Conservation (phyloP, 1,139 yeast species). For the Sugiyamaella grinbergsii region DNA sequence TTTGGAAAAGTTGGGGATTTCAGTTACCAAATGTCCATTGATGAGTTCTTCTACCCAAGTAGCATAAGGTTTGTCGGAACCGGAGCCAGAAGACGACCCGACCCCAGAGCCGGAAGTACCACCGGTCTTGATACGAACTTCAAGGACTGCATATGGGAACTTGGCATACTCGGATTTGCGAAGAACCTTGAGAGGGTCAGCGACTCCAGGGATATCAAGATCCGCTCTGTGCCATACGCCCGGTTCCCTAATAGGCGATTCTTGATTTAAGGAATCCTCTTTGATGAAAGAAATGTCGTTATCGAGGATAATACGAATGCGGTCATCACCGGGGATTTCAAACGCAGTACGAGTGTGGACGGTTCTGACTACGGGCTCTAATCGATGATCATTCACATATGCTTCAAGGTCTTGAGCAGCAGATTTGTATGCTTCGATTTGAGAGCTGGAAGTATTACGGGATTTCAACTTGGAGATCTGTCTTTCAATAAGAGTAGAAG, state of each 20-base stretch:
- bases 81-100: constrained; percentile 39
- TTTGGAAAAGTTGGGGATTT: constrained; percentile 87
- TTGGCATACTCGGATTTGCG: constrained; percentile 84
- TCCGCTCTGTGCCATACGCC: constrained; percentile 89
- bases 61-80: constrained; percentile 43
- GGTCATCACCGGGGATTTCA: constrained; percentile 96
- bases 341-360: constrained; percentile 91
- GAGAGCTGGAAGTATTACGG: constrained; percentile 46
- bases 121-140: constrained; percentile 59
- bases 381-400: constrained; percentile 63
- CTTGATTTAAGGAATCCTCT: constrained; percentile 83
- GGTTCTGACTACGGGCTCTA: constrained; percentile 86
- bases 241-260: constrained; percentile 89
- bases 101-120: constrained; percentile 17
- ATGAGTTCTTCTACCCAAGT: constrained; percentile 89
- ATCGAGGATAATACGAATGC: constrained; percentile 85
- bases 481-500: constrained; percentile 48
- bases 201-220: constrained; percentile 69
- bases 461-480: constrained; percentile 56
- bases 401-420: constrained; percentile 62
- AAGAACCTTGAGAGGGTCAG: constrained; percentile 68
- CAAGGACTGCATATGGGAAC: constrained; percentile 92
- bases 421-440: constrained; percentile 55
- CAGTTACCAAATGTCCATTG: constrained; percentile 80
- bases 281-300: constrained; percentile 84